Conservation (phyloP, 78 protist genomes). For the Emiliania huxleyi region DNA sequence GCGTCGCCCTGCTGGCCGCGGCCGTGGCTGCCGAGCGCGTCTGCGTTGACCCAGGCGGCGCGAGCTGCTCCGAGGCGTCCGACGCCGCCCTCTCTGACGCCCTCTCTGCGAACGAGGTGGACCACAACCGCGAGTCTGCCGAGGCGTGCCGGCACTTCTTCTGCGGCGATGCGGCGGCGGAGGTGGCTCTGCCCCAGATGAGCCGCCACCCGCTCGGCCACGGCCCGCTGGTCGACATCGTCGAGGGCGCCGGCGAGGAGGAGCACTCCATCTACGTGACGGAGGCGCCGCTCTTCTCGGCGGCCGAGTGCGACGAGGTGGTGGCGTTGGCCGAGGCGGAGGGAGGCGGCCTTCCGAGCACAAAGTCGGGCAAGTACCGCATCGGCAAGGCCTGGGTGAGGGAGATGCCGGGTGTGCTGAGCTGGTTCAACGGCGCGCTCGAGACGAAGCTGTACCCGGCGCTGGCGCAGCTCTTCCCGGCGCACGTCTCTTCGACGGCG, state of each 20-base stretch:
- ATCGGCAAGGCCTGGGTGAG: background rate
- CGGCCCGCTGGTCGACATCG: background rate
- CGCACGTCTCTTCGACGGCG: background rate
- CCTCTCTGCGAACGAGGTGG: background rate
- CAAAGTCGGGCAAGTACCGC: background rate
- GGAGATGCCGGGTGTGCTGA: background rate
- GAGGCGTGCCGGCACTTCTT: background rate
- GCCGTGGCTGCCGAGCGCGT: too few species aligned
- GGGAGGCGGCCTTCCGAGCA: background rate
- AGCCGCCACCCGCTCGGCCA: background rate
- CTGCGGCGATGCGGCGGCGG: background rate
- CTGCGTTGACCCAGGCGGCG: too few species aligned
- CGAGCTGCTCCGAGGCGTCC: too few species aligned
- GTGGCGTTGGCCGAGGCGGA: background rate
- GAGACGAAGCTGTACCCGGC: background rate
- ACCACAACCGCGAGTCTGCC: background rate
- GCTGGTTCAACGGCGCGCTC: conserved; percentile 6
- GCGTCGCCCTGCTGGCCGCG: too few species aligned
- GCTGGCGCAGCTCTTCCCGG: background rate
- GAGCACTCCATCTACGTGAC: background rate
- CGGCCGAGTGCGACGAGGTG: background rate
- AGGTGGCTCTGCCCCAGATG: background rate
- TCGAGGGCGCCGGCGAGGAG: background rate
- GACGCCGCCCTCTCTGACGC: too few species aligned
- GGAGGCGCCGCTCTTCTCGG: background rate